Evolutionary conservation across 805 yeast species (phyloP).

Genomic region (Brettanomyces sp.): DNA sequence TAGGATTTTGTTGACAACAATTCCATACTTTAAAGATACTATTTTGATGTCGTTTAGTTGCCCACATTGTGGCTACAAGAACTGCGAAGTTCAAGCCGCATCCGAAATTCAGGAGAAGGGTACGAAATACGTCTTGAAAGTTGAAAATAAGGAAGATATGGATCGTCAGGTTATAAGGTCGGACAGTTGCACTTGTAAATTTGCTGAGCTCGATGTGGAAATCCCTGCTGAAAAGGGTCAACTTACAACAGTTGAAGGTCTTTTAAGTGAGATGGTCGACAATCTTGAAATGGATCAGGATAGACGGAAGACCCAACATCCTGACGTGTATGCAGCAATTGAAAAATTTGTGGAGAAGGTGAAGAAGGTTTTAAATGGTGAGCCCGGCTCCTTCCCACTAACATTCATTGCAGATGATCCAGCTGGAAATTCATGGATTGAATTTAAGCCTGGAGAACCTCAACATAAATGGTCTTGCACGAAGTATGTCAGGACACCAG

Average conservation of each 20-base stretch:
- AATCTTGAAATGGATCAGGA: slow-evolving; percentile 72
- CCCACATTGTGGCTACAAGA: slow-evolving; percentile 87
- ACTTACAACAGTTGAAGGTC: slow-evolving; percentile 85
- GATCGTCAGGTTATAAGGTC: slow-evolving; percentile 88
- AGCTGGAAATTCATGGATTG: slow-evolving; percentile 96
- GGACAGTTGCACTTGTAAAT: slow-evolving; percentile 73
- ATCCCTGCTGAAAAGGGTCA: slow-evolving; percentile 95
- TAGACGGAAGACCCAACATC: slow-evolving; percentile 63
- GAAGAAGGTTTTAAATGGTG: slow-evolving; percentile 51
- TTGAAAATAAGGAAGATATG: slow-evolving; percentile 65
- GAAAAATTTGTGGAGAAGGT: slow-evolving; percentile 59
- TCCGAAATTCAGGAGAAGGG: slow-evolving; percentile 87
- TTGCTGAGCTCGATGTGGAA: slow-evolving; percentile 80
- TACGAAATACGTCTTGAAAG: slow-evolving; percentile 53
- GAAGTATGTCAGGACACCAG: slow-evolving; percentile 77
- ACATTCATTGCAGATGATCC: slow-evolving; percentile 85
- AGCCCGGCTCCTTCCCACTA: slow-evolving; percentile 61
- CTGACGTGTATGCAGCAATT: slow-evolving; percentile 68
- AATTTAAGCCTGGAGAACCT: slow-evolving; percentile 77
- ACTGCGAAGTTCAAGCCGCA: slow-evolving; percentile 95
- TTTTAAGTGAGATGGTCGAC: slow-evolving; percentile 71
- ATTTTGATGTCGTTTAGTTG: slow-evolving; percentile 93
- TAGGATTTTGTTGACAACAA: slow-evolving; percentile 71
- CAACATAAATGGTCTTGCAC: slow-evolving; percentile 82
- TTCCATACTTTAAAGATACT: slow-evolving; percentile 87